Evolutionary conservation across 805 yeast species (phyloP).

Genomic region (Candida khao-thaluensis): DNA sequence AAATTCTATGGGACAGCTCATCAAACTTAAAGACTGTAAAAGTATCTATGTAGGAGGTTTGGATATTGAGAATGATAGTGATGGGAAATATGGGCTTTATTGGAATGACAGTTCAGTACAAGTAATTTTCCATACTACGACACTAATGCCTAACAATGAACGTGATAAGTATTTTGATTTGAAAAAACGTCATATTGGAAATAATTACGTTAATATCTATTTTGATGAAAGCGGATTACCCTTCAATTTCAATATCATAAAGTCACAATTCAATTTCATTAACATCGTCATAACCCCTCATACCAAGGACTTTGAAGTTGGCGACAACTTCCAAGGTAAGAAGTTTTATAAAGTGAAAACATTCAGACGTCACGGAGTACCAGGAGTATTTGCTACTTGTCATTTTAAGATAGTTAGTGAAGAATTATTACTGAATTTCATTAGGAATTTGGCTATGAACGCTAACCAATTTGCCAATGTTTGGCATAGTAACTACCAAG

Average conservation of each 20-base stretch:
- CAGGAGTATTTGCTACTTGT: conserved; percentile 72
- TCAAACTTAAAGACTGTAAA: conserved; percentile 54
- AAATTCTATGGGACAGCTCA: conserved; percentile 55
- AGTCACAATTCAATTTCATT: conserved; percentile 80
- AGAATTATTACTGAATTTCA: conserved; percentile 57
- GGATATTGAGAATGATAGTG: conserved; percentile 64
- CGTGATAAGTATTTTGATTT: conserved; percentile 44
- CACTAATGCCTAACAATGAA: conserved; percentile 67
- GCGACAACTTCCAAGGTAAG: conserved; percentile 11
- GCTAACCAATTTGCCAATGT: conserved; percentile 73
- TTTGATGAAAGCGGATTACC: conserved; percentile 70
- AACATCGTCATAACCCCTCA: conserved; percentile 77
- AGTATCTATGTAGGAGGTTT: conserved; percentile 73
- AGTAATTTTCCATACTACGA: conserved; percentile 73
- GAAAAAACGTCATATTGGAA: conserved; percentile 86
- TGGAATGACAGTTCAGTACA: conserved; percentile 75
- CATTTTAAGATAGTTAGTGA: conserved; percentile 70
- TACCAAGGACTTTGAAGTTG: conserved; percentile 18
- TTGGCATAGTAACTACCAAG: conserved; percentile 54
- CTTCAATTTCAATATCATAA: conserved; percentile 68
- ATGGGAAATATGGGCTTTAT: conserved; percentile 72
- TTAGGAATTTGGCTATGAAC: conserved; percentile 63
- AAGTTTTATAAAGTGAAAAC: conserved; percentile 60
- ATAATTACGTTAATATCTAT: conserved; percentile 75
- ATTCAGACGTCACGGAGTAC: conserved; percentile 65